A percentile compares a stretch with the other conserved stretches of the same genome.
These are phyloP conservation scores for Rutidosis leptorrhynchoides DNA, from an alignment of 129 eudicot genomes.

Conservation along the genomic window DNA sequence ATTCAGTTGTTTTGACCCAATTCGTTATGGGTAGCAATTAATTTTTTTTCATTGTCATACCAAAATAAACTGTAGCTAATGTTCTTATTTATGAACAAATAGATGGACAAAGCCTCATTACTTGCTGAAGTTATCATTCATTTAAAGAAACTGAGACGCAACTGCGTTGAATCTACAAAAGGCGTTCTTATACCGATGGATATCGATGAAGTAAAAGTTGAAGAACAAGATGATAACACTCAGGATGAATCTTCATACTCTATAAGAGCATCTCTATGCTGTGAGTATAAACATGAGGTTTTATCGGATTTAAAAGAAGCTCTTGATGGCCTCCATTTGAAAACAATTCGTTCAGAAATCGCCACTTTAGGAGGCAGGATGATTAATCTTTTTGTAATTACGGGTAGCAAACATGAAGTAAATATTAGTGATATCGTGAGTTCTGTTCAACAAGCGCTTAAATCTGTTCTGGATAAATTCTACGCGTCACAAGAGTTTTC, in stretches of 20 bases:
- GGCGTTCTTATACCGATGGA: constrained; percentile 72
- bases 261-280: constrained; percentile 67
- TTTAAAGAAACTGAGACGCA: constrained; percentile 44
- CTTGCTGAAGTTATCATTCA: constrained; percentile 66
- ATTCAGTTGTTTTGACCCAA: not conserved
- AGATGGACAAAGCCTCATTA: constrained; percentile 94
- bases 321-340: constrained; percentile 52
- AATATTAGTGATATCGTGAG: constrained; percentile 35
- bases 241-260: constrained; percentile 33
- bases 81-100: constrained; percentile 19
- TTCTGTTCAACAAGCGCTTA: constrained; percentile 55
- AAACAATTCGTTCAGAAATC: constrained; percentile 58
- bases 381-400: constrained; percentile 57
- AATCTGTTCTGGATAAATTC: constrained; percentile 74
- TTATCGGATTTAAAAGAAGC: constrained; percentile 61
- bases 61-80: not conserved
- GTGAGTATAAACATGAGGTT: constrained; percentile 68
- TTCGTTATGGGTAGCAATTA: not conserved
- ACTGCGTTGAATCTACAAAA: constrained; percentile 54
- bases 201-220: constrained; percentile 70
- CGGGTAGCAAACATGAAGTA: constrained; percentile 46
- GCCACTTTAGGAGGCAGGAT: constrained; percentile 75
- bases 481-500: constrained; percentile 71
- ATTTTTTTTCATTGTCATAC: not conserved
- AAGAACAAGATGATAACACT: constrained; percentile 40